Conservation (phyloP, 176 grass and related monocot species). For the Musa schizocarpa region DNA sequence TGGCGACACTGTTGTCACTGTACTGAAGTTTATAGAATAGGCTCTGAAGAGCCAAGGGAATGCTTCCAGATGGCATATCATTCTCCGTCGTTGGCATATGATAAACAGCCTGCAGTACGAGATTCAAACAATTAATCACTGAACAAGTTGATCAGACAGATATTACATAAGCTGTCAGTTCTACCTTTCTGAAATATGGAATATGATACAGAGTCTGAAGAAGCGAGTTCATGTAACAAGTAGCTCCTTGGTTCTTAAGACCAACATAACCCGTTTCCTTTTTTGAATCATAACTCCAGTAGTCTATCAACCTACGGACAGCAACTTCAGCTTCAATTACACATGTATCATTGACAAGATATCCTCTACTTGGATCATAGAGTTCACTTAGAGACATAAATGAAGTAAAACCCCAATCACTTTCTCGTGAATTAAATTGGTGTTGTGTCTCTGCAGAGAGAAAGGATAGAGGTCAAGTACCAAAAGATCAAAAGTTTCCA, state of each 20-base stretch:
- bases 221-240: constrained; percentile 15
- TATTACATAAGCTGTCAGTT: neutral
- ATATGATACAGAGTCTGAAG: constrained; percentile 12
- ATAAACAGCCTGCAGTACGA: constrained; percentile 6
- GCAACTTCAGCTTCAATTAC: constrained; percentile 10
- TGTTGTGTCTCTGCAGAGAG: constrained; percentile 7
- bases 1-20: constrained; percentile 13
- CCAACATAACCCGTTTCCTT: constrained; percentile 18
- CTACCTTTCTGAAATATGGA: constrained; percentile 13
- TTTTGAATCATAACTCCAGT: constrained; percentile 9
- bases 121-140: neutral
- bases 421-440: constrained; percentile 14
- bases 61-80: constrained; percentile 14
- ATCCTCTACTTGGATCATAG: constrained; percentile 10
- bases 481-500: neutral
- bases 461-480: neutral
- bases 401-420: constrained; percentile 17
- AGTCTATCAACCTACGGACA: neutral
- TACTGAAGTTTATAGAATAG: constrained; percentile 14
- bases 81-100: constrained; percentile 11
- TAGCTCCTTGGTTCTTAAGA: constrained; percentile 11
- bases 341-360: constrained; percentile 12
- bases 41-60: constrained; percentile 9
- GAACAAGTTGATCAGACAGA: neutral
- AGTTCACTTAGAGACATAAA: constrained; percentile 12